These are phyloP conservation scores for Rubia yunnanensis DNA, from an alignment of 257 asterid species.

Conservation along the genomic window DNA sequence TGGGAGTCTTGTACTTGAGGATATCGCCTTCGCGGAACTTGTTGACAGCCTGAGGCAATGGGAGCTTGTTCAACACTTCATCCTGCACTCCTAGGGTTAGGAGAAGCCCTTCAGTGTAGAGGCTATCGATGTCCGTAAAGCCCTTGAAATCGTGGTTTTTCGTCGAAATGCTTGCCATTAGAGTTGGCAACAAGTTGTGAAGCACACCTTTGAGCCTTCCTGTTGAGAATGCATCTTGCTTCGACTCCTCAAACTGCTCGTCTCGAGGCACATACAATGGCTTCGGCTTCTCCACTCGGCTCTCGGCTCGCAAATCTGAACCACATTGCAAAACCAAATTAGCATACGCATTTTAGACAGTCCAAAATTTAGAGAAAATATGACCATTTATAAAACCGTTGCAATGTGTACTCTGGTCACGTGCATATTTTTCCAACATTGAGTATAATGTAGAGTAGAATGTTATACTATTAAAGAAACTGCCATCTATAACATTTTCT, in stretches of 20 bases:
- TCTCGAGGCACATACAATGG: slow-evolving; percentile 94
- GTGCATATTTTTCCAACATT: too few relatives aligned
- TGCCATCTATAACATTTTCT: too few relatives aligned
- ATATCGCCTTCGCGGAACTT: slow-evolving; percentile 68
- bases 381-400: too few relatives aligned
- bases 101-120: slow-evolving; percentile 76
- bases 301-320: slow-evolving; percentile 59
- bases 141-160: slow-evolving; percentile 76
- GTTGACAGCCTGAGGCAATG: slow-evolving; percentile 63
- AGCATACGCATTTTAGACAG: too few relatives aligned
- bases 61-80: slow-evolving; percentile 60
- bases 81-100: slow-evolving; percentile 76
- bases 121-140: slow-evolving; percentile 78
- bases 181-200: slow-evolving; percentile 66
- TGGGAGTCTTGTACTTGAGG: slow-evolving; percentile 76
- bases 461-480: too few relatives aligned
- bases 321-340: not conserved
- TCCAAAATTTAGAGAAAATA: too few relatives aligned
- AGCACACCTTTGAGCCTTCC: slow-evolving; percentile 88
- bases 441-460: too few relatives aligned
- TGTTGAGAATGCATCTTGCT: slow-evolving; percentile 65
- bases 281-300: slow-evolving; percentile 90
- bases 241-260: slow-evolving; percentile 93
- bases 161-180: slow-evolving; percentile 74
- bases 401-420: too few relatives aligned